phyloP scores from a whole-genome alignment of 164 flowering plant genomes.

The Santalum album region DNA sequence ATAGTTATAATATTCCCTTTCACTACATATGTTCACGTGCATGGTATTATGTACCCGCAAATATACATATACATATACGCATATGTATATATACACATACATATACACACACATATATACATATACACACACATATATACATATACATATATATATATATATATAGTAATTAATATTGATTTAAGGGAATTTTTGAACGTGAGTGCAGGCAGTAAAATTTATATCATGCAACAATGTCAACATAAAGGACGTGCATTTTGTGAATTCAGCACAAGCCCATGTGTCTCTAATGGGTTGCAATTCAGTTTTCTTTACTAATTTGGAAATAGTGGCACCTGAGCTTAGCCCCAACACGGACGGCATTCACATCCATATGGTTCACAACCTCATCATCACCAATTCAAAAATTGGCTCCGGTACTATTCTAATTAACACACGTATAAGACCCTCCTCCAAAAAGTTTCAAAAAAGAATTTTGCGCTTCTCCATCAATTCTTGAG shows the following conservation, averaged over 20 bases:
- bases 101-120: no score
- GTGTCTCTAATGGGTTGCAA: constrained; percentile 14
- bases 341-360: constrained; percentile 70
- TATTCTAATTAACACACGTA: not conserved
- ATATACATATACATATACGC: no score
- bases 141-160: no score
- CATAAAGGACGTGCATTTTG: constrained; percentile 13
- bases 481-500: no score
- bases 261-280: constrained; percentile 33
- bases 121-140: no score
- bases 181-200: not conserved
- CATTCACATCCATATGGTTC: constrained; percentile 30
- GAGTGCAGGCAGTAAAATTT: constrained; percentile 28
- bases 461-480: not conserved
- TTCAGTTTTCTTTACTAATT: constrained; percentile 4
- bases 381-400: constrained; percentile 17
- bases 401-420: constrained; percentile 12
- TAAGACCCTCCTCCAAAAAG: not conserved
- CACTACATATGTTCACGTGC: no score
- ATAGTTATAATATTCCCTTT: no score
- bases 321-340: constrained; percentile 13
- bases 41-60: no score
- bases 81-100: no score
- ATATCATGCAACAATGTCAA: constrained; percentile 20
- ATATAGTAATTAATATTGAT: no score